Evolutionary conservation across 208 protist genomes (phyloP).

Genomic region (Leishmania tropica): DNA sequence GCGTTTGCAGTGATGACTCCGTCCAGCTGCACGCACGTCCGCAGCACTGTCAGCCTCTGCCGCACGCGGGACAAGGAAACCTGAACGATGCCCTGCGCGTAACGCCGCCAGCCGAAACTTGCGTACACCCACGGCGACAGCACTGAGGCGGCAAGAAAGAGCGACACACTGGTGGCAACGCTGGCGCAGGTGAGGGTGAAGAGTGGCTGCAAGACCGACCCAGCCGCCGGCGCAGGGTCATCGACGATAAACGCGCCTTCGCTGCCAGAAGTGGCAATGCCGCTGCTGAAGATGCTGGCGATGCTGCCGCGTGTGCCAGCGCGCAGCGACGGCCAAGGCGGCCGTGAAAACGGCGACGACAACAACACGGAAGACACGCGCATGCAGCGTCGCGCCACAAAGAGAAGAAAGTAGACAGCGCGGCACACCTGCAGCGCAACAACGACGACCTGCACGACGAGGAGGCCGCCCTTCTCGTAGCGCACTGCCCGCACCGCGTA

Average conservation of each 20-base stretch:
- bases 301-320: neutral
- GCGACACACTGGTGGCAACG: conserved; percentile 12
- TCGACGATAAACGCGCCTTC: neutral
- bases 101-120: conserved; percentile 62
- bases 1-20: conserved; percentile 44
- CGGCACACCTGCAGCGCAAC: conserved; percentile 46
- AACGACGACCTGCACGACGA: conserved; percentile 51
- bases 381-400: conserved; percentile 29
- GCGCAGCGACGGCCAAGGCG: neutral
- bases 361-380: neutral
- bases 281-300: neutral
- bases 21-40: conserved; percentile 67
- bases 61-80: conserved; percentile 28
- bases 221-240: too few relatives aligned
- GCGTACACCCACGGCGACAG: conserved; percentile 28
- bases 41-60: conserved; percentile 37
- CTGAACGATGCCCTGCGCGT: conserved; percentile 60
- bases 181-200: conserved; percentile 8
- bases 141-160: conserved; percentile 32
- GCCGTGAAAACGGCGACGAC: neutral
- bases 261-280: neutral
- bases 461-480: conserved; percentile 52
- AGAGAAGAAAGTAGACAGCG: conserved; percentile 46
- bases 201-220: neutral
- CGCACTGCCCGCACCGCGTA: conserved; percentile 58